Percentiles rank a stretch among this genome's conserved stretches.
Evolutionary conservation across 768 basidiomycete genomes (phyloP).

Genomic region (Agaricus sinodeliciosus): DNA sequence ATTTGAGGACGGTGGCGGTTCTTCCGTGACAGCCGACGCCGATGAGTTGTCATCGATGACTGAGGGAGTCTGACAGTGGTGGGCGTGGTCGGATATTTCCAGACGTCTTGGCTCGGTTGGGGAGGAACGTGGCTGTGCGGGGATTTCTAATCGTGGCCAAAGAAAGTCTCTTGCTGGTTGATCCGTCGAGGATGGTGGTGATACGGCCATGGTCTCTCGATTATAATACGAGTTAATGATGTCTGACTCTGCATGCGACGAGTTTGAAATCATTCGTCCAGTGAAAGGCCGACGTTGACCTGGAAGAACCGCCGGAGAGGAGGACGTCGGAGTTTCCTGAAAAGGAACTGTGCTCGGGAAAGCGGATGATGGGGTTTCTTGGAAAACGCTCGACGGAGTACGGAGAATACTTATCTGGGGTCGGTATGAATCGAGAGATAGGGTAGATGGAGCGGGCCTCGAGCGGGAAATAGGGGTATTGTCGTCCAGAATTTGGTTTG

Average conservation of each 20-base stretch:
- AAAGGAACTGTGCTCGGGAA: neutral
- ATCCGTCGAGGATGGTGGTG: constrained; percentile 1
- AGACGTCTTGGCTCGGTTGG: neutral
- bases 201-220: neutral
- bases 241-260: constrained; percentile 4
- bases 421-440: constrained; percentile 6
- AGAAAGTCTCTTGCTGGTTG: neutral
- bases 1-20: constrained; percentile 1
- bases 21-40: constrained; percentile 1
- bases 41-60: constrained; percentile 8
- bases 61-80: neutral
- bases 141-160: neutral
- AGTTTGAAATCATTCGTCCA: neutral
- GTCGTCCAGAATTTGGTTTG: constrained; percentile 1
- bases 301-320: neutral
- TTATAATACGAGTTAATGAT: constrained; percentile 7
- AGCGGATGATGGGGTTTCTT: constrained; percentile 4
- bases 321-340: constrained; percentile 2
- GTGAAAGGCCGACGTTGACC: neutral
- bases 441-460: neutral
- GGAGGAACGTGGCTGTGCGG: neutral
- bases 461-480: neutral
- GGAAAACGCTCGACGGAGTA: constrained; percentile 3
- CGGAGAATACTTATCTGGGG: neutral
- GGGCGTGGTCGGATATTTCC: neutral